Evolutionary conservation across 2,329 filamentous ascomycete genomes (phyloP).

Genomic region (Diaporthe ilicicola): DNA sequence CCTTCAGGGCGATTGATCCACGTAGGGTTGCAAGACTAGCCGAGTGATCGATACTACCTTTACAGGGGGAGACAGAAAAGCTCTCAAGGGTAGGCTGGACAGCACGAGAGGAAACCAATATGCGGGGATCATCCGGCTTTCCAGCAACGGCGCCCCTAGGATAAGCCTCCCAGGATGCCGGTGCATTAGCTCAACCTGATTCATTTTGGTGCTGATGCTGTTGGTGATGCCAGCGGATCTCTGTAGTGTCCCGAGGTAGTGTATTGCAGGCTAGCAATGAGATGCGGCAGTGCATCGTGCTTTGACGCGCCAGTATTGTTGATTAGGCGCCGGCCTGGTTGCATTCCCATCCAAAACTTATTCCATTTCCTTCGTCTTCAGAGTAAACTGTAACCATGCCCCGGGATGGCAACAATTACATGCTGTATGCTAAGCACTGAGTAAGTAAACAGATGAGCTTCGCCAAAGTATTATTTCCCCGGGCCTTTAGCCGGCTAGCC

Average conservation of each 20-base stretch:
- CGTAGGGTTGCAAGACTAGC: background rate
- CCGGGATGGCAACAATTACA: background rate
- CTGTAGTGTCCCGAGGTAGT: too few species aligned
- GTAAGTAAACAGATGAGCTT: constrained; percentile 16
- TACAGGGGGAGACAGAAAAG: background rate
- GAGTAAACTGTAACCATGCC: background rate
- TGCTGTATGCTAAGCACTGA: background rate
- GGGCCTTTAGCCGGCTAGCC: constrained; percentile 9
- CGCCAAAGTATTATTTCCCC: background rate
- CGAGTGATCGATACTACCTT: constrained; percentile 11
- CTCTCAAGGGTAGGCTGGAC: background rate
- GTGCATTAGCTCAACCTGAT: background rate
- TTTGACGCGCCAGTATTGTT: background rate
- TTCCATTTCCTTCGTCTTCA: background rate
- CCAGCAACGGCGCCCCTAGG: background rate
- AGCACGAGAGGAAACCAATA: background rate
- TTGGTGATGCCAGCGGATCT: background rate
- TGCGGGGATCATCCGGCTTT: background rate
- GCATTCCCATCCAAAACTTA: background rate
- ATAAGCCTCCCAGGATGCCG: background rate
- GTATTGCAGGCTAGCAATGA: background rate
- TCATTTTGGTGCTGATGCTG: too few species aligned
- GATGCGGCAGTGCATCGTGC: background rate
- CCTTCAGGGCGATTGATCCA: background rate
- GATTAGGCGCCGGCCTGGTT: background rate